Percentiles rank a stretch among this genome's conserved stretches.
These are phyloP conservation scores for Cymbidium sinense DNA, from an alignment of 106 monocot species.

Conservation along the genomic window DNA sequence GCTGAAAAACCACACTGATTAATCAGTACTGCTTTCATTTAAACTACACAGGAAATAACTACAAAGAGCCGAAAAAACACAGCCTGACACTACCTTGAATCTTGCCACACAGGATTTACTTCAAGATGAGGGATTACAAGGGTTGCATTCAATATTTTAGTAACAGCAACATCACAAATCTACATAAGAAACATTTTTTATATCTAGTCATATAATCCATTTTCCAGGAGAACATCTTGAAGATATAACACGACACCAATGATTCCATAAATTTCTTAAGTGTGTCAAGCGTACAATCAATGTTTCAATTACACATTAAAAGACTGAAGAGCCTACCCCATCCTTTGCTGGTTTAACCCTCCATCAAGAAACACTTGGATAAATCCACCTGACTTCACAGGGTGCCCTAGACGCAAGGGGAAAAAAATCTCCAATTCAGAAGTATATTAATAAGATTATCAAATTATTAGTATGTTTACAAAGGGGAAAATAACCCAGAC, in stretches of 20 bases:
- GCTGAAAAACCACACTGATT: constrained; percentile 27
- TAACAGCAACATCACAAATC: constrained; percentile 84
- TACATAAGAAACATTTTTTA: constrained; percentile 17
- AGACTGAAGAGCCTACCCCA: constrained; percentile 49
- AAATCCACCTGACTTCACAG: constrained; percentile 42
- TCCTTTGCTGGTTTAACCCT: constrained; percentile 85
- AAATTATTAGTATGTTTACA: not conserved
- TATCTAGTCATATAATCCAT: not conserved
- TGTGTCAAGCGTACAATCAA: not conserved
- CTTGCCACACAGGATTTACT: constrained; percentile 83
- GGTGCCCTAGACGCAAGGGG: constrained; percentile 1
- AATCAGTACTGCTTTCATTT: not conserved
- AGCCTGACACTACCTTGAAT: constrained; percentile 46
- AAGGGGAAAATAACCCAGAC: not conserved
- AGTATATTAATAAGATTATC: not conserved
- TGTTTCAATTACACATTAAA: not conserved
- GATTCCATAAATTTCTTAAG: no score
- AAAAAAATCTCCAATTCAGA: not conserved
- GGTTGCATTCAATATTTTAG: constrained; percentile 82
- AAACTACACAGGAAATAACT: not conserved
- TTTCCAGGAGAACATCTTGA: not conserved
- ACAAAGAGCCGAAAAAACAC: not conserved
- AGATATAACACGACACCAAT: not conserved
- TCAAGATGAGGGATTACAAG: constrained; percentile 82
- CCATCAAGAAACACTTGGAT: constrained; percentile 94